Evolutionary conservation across 331 rosid species (phyloP).

Genomic region (Malus hybrid): DNA sequence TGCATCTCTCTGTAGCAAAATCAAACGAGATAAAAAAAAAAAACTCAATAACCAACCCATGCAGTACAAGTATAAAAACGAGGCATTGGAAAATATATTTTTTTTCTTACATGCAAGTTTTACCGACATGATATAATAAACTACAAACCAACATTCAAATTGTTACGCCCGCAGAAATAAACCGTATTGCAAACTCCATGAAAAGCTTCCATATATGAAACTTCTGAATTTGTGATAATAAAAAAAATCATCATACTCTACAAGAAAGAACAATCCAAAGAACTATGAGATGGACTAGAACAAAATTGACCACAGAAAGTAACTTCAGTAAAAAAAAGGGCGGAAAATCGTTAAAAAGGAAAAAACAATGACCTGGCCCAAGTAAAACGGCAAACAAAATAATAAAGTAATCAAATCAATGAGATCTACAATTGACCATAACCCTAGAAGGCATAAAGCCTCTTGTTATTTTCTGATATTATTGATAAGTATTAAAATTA

Average conservation of each 20-base stretch:
- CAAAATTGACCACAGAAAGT: not conserved
- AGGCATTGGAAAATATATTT: slow-evolving; percentile 1
- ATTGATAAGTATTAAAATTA: not conserved
- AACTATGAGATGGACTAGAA: not conserved
- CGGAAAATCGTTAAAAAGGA: not conserved
- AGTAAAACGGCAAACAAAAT: not conserved
- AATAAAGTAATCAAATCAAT: not conserved
- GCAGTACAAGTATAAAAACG: slow-evolving; percentile 5
- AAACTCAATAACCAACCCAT: slow-evolving; percentile 16
- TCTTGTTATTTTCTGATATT: not conserved
- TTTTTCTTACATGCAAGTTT: slow-evolving; percentile 32
- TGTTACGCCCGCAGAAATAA: slow-evolving; percentile 32
- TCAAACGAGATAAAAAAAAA: slow-evolving; percentile 6
- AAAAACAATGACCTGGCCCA: not conserved
- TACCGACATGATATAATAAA: slow-evolving; percentile 42
- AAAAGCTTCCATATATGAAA: not conserved
- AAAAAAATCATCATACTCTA: not conserved
- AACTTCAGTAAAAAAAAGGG: not conserved
- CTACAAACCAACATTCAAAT: slow-evolving; percentile 46
- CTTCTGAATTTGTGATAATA: not conserved
- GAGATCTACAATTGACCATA: not conserved
- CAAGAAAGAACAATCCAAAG: not conserved
- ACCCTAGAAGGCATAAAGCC: not conserved
- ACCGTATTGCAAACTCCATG: slow-evolving; percentile 14
- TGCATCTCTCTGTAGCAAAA: slow-evolving; percentile 70